Evolutionary conservation across 768 basidiomycete genomes (phyloP).

Genomic region (Mycena indigotica): DNA sequence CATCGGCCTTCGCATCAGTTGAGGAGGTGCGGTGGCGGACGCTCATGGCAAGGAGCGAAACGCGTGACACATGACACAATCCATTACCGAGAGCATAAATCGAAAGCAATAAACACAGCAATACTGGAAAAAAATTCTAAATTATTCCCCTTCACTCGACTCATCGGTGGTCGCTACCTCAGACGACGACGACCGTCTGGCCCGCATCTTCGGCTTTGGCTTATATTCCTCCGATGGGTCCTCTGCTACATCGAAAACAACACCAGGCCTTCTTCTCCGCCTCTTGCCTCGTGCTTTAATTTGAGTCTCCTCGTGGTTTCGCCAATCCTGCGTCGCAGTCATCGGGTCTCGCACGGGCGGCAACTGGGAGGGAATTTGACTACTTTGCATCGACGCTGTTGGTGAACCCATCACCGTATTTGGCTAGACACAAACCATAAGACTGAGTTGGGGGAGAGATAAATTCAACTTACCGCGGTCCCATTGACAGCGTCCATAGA

Average conservation of each 20-base stretch:
- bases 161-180: neutral
- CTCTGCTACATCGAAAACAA: conserved; percentile 65
- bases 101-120: conserved; percentile 1
- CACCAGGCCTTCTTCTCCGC: conserved; percentile 58
- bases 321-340: conserved; percentile 69
- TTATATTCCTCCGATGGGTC: conserved; percentile 45
- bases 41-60: neutral
- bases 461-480: conserved; percentile 61
- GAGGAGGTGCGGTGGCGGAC: neutral
- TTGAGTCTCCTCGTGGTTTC: conserved; percentile 62
- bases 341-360: conserved; percentile 68
- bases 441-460: conserved; percentile 1
- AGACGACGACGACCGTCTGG: neutral
- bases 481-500: conserved; percentile 81
- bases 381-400: conserved; percentile 67
- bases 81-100: neutral
- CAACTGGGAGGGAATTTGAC: conserved; percentile 47
- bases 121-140: neutral
- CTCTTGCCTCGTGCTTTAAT: conserved; percentile 41
- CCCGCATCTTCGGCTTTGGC: conserved; percentile 13
- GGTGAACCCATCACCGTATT: conserved; percentile 79
- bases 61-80: neutral
- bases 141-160: neutral
- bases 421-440: conserved; percentile 38
- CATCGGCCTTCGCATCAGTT: conserved; percentile 34